These are phyloP conservation scores for Monosporascus cannonballus DNA, from an alignment of 2,329 filamentous ascomycete species.

Conservation along the genomic window DNA sequence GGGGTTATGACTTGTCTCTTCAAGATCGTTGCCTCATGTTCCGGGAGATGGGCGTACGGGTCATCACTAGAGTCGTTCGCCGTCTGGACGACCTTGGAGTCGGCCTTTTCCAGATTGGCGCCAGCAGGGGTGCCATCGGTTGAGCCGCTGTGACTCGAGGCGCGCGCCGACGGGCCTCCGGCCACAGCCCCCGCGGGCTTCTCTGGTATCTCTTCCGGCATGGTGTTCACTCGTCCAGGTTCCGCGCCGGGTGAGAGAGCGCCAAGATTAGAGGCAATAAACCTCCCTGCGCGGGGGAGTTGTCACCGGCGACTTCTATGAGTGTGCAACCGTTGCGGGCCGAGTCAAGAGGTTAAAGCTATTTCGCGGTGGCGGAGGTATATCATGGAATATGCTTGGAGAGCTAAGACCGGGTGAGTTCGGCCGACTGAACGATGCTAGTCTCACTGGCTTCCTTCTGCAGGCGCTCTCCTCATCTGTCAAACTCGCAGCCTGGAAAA, in stretches of 20 bases:
- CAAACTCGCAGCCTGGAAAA: no score
- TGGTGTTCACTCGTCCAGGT: slow-evolving; percentile 8
- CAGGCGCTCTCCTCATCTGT: no score
- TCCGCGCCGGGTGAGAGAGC: neutral
- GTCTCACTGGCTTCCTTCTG: no score
- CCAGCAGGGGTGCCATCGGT: slow-evolving; percentile 15
- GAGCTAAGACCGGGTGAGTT: no score
- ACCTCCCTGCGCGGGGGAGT: no score
- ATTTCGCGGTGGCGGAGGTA: no score
- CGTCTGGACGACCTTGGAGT: slow-evolving; percentile 33
- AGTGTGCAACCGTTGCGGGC: no score
- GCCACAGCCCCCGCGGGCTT: slow-evolving; percentile 22
- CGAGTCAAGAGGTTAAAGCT: no score
- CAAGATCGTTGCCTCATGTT: slow-evolving; percentile 60
- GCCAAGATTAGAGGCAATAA: neutral
- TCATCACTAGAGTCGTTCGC: slow-evolving; percentile 41
- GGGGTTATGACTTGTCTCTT: slow-evolving; percentile 63
- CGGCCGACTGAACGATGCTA: no score
- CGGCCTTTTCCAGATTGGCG: slow-evolving; percentile 32
- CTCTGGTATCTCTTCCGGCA: slow-evolving; percentile 18
- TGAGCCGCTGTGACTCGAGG: slow-evolving; percentile 32
- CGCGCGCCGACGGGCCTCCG: slow-evolving; percentile 20
- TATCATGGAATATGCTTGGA: no score
- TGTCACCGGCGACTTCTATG: no score
- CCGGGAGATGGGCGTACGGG: slow-evolving; percentile 56